phyloP scores from a whole-genome alignment of 306 rosid genomes.

The Fragaria iinumae region DNA sequence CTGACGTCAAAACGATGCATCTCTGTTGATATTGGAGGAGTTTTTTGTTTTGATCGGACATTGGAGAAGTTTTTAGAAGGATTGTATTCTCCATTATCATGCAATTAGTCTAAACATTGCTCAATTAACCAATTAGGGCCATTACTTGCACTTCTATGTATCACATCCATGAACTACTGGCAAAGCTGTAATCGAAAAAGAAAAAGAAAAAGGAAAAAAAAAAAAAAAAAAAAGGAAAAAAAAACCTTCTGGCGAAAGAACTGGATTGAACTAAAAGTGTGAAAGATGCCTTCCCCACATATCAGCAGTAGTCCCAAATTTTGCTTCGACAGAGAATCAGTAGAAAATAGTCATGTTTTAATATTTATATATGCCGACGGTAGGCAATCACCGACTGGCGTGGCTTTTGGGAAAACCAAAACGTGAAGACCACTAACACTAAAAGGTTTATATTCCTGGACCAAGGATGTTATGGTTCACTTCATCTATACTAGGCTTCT shows the following conservation, averaged over 20 bases:
- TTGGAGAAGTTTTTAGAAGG: background rate
- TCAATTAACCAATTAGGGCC: background rate
- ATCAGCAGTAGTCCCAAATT: background rate
- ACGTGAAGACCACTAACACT: slow-evolving; percentile 2
- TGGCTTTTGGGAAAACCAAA: background rate
- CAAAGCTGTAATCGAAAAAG: background rate
- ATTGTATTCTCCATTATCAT: background rate
- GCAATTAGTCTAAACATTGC: background rate
- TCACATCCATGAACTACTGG: background rate
- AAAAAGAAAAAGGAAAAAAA: no score
- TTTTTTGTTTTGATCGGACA: no score
- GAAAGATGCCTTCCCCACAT: background rate
- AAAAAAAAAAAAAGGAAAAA: no score
- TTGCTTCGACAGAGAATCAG: background rate
- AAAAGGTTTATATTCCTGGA: background rate
- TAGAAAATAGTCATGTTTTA: background rate
- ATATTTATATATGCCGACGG: background rate
- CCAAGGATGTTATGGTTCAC: background rate
- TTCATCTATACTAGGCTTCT: background rate
- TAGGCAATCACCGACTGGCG: background rate
- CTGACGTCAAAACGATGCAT: background rate
- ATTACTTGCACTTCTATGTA: background rate
- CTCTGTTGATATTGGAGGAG: background rate
- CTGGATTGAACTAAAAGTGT: background rate
- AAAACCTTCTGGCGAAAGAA: background rate